Conservation (phyloP, 2,329 filamentous ascomycete species). For the Aspergillus caelatus region DNA sequence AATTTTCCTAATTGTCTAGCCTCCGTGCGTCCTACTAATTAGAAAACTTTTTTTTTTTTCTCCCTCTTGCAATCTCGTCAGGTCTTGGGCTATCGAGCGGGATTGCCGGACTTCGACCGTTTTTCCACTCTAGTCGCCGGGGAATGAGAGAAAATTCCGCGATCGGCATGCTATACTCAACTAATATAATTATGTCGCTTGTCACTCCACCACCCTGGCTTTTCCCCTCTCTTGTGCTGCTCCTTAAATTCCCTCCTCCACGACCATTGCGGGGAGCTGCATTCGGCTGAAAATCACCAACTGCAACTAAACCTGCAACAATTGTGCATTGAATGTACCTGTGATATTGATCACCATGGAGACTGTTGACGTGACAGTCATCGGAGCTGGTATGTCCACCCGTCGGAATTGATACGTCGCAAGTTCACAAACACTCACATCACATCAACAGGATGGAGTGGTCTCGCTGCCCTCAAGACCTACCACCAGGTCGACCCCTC, state of each 20-base stretch:
- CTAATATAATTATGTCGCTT: not conserved
- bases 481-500: constrained; percentile 62
- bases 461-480: constrained; percentile 64
- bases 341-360: constrained; percentile 25
- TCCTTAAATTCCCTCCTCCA: not conserved
- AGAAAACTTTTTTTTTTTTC: not conserved
- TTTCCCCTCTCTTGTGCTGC: not conserved
- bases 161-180: not conserved
- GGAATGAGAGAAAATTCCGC: not conserved
- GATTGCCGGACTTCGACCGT: not conserved
- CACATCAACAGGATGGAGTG: constrained; percentile 50
- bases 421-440: not conserved
- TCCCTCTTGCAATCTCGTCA: not conserved
- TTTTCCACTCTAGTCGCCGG: not conserved
- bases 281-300: not conserved
- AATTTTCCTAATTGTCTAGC: not conserved
- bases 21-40: not conserved
- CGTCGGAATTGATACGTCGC: not conserved
- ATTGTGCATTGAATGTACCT: not conserved
- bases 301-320: not conserved
- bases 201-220: too few species aligned
- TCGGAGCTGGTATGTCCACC: constrained; percentile 26
- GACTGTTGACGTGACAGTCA: constrained; percentile 31
- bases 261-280: not conserved
- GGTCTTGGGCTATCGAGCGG: not conserved